A percentile compares a stretch with the other conserved stretches of the same genome.
phyloP scores from a whole-genome alignment of 192 early-diverging fungal genomes.

The Backusella psychrophila region DNA sequence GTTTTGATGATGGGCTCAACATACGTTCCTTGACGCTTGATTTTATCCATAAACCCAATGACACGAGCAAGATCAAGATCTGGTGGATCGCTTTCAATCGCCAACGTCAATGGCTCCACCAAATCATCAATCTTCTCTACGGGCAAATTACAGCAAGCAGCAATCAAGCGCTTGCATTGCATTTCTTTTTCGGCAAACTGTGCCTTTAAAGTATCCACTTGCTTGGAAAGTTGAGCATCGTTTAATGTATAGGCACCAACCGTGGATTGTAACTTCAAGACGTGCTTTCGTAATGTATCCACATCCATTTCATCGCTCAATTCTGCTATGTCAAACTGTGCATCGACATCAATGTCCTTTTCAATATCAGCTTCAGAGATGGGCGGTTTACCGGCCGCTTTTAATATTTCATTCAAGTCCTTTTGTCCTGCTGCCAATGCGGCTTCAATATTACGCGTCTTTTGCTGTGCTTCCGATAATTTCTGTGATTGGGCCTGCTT shows the following conservation, averaged over 20 bases:
- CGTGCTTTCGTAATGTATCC: not conserved
- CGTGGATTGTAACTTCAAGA: conserved; percentile 24
- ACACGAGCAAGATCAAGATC: conserved; percentile 50
- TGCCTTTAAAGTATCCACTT: not conserved
- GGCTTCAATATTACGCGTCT: conserved; percentile 57
- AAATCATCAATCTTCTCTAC: conserved; percentile 78
- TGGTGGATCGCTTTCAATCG: conserved; percentile 75
- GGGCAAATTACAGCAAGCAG: conserved; percentile 79
- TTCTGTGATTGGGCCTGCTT: conserved; percentile 53
- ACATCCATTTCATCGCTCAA: not conserved
- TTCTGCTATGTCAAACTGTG: conserved; percentile 3
- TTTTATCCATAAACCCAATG: conserved; percentile 49
- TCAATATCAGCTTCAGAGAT: conserved; percentile 17
- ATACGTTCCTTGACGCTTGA: conserved; percentile 20
- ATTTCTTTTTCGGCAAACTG: conserved; percentile 64
- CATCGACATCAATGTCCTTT: conserved; percentile 17
- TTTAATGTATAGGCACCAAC: conserved; percentile 44
- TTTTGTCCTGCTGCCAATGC: conserved; percentile 36
- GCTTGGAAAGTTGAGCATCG: conserved; percentile 37
- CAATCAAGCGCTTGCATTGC: conserved; percentile 83
- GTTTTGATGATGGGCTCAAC: not conserved
- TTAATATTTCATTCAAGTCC: not conserved
- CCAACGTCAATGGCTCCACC: conserved; percentile 72
- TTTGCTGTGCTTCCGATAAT: conserved; percentile 53
- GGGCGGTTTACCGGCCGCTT: conserved; percentile 7